These are phyloP conservation scores for Gossypium trilobum DNA, from an alignment of 441 rosid genomes.

Conservation along the genomic window DNA sequence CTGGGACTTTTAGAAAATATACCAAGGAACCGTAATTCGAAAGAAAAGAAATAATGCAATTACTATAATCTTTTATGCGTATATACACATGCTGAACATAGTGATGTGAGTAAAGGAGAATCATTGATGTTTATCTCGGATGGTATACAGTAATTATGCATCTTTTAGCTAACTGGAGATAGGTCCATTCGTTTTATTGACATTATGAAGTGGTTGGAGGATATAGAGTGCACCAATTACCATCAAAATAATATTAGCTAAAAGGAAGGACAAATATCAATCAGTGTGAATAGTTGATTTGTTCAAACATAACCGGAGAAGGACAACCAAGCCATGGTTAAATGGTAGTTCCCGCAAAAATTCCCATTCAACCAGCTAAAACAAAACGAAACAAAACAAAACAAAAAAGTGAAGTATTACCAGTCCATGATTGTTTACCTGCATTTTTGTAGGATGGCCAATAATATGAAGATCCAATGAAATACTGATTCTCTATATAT, in stretches of 20 bases:
- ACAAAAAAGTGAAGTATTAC: background rate
- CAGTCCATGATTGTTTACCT: constrained; percentile 28
- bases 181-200: background rate
- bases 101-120: background rate
- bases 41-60: background rate
- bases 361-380: background rate
- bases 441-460: constrained; percentile 74
- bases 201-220: background rate
- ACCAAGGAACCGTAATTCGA: background rate
- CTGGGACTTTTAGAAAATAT: background rate
- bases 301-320: background rate
- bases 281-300: background rate
- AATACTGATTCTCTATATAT: constrained; percentile 70
- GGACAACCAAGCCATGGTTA: background rate
- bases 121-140: background rate
- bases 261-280: background rate
- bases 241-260: background rate
- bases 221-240: background rate
- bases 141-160: background rate
- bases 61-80: background rate
- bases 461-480: constrained; percentile 53
- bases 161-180: background rate
- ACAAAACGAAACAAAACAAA: background rate
- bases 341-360: background rate
- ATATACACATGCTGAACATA: background rate